phyloP scores from a whole-genome alignment of 108 stramenopile species.

The Thalassiosira profunda region DNA sequence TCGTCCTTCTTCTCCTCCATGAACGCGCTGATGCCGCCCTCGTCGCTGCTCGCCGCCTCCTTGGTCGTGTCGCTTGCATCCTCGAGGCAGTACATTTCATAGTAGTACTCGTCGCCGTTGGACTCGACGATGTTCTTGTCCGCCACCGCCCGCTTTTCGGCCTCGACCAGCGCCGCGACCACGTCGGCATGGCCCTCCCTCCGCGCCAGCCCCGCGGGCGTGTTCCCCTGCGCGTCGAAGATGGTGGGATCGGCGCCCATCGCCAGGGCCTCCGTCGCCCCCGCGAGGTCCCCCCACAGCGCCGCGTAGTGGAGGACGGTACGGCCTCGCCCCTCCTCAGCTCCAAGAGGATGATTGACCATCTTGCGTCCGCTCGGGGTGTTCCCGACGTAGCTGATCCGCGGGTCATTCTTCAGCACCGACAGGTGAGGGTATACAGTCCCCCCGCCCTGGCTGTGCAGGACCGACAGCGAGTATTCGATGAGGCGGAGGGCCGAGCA shows the following conservation, averaged over 20 bases:
- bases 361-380: constrained; percentile 14
- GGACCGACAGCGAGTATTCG: constrained; percentile 19
- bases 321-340: constrained; percentile 16
- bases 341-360: constrained; percentile 24
- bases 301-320: constrained; percentile 45
- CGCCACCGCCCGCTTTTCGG: neutral
- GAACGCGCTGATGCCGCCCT: too few species aligned
- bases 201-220: constrained; percentile 25
- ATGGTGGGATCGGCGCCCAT: constrained; percentile 38
- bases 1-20: constrained; percentile 14
- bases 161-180: constrained; percentile 3
- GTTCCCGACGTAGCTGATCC: constrained; percentile 9
- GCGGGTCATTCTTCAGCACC: constrained; percentile 23
- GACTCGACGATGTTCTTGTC: neutral
- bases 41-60: neutral
- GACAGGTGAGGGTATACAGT: constrained; percentile 37
- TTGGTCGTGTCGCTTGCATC: constrained; percentile 2
- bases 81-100: constrained; percentile 43
- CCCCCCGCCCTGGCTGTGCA: constrained; percentile 37
- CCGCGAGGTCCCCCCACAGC: constrained; percentile 37
- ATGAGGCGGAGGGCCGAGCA: constrained; percentile 24
- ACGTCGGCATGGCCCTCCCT: constrained; percentile 15
- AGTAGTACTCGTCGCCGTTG: constrained; percentile 35
- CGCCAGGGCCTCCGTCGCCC: constrained; percentile 22
- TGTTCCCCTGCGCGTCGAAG: constrained; percentile 22